Conservation (phyloP, 768 basidiomycete species). For the Lactarius tabidus region DNA sequence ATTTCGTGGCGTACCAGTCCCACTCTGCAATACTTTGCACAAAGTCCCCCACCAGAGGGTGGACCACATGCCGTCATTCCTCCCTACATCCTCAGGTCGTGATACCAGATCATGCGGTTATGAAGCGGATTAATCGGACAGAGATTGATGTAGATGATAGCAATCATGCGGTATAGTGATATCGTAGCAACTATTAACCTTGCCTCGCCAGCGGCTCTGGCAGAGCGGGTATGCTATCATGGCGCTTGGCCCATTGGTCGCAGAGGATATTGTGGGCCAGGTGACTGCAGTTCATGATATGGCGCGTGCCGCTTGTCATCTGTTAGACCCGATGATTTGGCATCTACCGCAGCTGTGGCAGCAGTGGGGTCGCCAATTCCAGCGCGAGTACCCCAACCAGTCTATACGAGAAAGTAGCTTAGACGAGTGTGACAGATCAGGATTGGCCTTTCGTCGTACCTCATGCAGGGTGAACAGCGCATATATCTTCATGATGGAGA, state of each 20-base stretch:
- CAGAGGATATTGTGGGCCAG: slow-evolving; percentile 27
- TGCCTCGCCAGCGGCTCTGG: background rate
- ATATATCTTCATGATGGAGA: slow-evolving; percentile 92
- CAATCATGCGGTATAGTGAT: slow-evolving; percentile 21
- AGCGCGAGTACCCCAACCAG: slow-evolving; percentile 93
- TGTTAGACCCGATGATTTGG: slow-evolving; percentile 29
- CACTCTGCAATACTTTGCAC: slow-evolving; percentile 5
- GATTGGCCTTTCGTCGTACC: slow-evolving; percentile 37
- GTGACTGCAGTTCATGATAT: slow-evolving; percentile 25
- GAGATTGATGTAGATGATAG: slow-evolving; percentile 25
- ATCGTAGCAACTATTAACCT: slow-evolving; percentile 15
- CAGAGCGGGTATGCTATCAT: slow-evolving; percentile 21
- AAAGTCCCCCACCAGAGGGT: background rate
- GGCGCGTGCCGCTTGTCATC: slow-evolving; percentile 17
- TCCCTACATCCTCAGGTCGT: slow-evolving; percentile 6
- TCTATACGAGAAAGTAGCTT: slow-evolving; percentile 39
- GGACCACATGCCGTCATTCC: background rate
- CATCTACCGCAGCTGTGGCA: slow-evolving; percentile 66
- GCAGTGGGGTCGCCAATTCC: slow-evolving; percentile 83
- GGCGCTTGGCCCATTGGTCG: slow-evolving; percentile 30
- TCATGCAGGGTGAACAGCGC: slow-evolving; percentile 88
- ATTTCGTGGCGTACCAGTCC: slow-evolving; percentile 2
- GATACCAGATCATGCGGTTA: slow-evolving; percentile 17
- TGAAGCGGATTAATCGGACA: slow-evolving; percentile 12
- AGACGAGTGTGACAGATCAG: background rate